Evolutionary conservation across 225 moss, liverwort and hornwort genomes (phyloP).

Genomic region (Neckera pumila): DNA sequence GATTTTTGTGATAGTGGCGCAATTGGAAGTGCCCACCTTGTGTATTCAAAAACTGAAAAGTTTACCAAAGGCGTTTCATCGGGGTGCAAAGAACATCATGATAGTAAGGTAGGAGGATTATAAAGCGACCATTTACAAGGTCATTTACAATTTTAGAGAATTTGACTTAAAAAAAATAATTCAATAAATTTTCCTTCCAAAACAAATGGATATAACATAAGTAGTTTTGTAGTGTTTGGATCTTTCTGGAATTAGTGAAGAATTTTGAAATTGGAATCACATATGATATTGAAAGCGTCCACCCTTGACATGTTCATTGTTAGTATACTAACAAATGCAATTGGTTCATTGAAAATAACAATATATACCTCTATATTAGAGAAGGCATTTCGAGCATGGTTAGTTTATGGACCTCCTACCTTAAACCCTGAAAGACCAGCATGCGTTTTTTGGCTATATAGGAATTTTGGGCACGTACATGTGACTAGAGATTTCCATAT

Average conservation of each 20-base stretch:
- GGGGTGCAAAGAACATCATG: fast-evolving
- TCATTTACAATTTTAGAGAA: background rate
- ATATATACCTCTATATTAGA: background rate
- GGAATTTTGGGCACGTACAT: too few species aligned
- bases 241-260: too few species aligned
- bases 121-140: background rate
- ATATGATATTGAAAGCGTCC: fast-evolving
- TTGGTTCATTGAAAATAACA: background rate
- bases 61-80: fast-evolving
- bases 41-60: background rate
- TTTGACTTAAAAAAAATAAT: too few species aligned
- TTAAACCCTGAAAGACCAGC: too few species aligned
- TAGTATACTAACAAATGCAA: background rate
- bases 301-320: background rate
- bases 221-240: fast-evolving
- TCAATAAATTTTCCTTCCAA: background rate
- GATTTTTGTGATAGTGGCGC: too few species aligned
- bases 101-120: background rate
- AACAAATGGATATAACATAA: fast-evolving
- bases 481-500: too few species aligned
- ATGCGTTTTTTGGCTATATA: too few species aligned
- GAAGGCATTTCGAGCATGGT: background rate
- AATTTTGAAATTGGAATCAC: background rate
- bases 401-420: background rate
- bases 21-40: background rate